phyloP scores from a whole-genome alignment of 768 basidiomycete species.

The Amanita muscaria region DNA sequence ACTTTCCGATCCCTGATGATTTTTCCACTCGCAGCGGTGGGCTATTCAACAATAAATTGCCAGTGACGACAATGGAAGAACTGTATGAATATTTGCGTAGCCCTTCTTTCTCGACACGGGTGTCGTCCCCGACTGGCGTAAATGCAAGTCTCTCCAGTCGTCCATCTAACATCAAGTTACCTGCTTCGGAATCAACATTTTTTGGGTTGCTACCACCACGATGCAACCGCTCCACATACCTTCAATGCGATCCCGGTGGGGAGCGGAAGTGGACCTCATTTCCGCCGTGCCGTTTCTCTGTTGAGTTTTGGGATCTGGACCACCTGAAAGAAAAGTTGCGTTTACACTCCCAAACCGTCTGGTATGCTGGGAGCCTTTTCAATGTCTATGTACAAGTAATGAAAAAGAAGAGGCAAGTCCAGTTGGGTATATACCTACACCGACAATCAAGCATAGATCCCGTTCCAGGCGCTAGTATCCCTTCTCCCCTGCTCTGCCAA shows the following conservation, averaged over 20 bases:
- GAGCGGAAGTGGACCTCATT: slow-evolving; percentile 55
- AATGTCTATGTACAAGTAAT: slow-evolving; percentile 88
- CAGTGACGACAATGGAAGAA: slow-evolving; percentile 61
- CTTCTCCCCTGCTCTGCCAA: slow-evolving; percentile 19
- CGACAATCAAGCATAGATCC: slow-evolving; percentile 77
- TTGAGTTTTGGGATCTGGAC: slow-evolving; percentile 88
- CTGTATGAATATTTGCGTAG: slow-evolving; percentile 41
- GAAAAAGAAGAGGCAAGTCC: slow-evolving; percentile 63
- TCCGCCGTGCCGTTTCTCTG: slow-evolving; percentile 76
- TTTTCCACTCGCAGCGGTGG: slow-evolving; percentile 57
- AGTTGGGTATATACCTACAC: slow-evolving; percentile 85
- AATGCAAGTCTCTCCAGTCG: not conserved
- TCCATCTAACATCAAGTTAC: slow-evolving; percentile 6
- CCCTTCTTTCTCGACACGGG: slow-evolving; percentile 17
- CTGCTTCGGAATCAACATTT: slow-evolving; percentile 44
- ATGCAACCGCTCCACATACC: slow-evolving; percentile 32
- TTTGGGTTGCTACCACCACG: slow-evolving; percentile 51
- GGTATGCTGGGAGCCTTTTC: slow-evolving; percentile 84
- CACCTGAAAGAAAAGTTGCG: slow-evolving; percentile 77
- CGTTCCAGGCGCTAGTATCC: slow-evolving; percentile 63
- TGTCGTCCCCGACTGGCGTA: slow-evolving; percentile 11
- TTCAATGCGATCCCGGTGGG: slow-evolving; percentile 34
- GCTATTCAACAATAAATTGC: slow-evolving; percentile 29
- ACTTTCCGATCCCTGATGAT: slow-evolving; percentile 60
- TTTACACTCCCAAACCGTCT: slow-evolving; percentile 77